Conservation (phyloP, 768 basidiomycete genomes). For the Pisolithus microcarpus region DNA sequence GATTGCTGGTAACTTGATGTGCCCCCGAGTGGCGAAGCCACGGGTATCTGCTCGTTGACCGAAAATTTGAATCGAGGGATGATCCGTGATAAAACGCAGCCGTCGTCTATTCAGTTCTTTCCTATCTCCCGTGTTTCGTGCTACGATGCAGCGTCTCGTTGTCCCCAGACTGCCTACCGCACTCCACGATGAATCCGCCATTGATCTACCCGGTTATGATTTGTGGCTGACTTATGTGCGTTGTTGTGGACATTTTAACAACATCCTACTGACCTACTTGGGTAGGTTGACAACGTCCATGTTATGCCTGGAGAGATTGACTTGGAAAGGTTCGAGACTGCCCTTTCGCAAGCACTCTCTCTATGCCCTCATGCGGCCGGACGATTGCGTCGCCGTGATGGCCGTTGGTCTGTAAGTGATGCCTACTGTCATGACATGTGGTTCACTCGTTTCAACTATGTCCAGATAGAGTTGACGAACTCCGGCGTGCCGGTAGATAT, state of each 20-base stretch:
- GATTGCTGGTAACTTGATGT: no score
- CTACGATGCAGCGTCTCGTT: background rate
- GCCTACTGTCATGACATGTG: background rate
- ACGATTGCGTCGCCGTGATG: background rate
- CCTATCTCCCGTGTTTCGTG: no score
- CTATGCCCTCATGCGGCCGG: constrained; percentile 7
- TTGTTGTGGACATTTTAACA: background rate
- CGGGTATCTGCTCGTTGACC: no score
- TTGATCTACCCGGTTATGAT: background rate
- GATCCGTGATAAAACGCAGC: no score
- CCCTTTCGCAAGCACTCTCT: constrained; percentile 5
- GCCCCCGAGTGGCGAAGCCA: no score
- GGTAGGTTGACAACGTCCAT: constrained; percentile 6
- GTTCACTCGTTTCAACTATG: background rate
- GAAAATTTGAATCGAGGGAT: no score
- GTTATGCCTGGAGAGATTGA: background rate
- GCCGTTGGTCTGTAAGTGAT: background rate
- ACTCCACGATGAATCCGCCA: background rate
- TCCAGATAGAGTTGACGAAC: background rate
- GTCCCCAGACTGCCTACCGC: background rate
- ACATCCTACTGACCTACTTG: background rate
- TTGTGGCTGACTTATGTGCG: background rate
- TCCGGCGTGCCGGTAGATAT: background rate
- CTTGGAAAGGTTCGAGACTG: constrained; percentile 1
- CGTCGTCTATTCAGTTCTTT: no score